Evolutionary conservation across 345 rosid genomes (phyloP).

Genomic region (Linum usitatissimum): DNA sequence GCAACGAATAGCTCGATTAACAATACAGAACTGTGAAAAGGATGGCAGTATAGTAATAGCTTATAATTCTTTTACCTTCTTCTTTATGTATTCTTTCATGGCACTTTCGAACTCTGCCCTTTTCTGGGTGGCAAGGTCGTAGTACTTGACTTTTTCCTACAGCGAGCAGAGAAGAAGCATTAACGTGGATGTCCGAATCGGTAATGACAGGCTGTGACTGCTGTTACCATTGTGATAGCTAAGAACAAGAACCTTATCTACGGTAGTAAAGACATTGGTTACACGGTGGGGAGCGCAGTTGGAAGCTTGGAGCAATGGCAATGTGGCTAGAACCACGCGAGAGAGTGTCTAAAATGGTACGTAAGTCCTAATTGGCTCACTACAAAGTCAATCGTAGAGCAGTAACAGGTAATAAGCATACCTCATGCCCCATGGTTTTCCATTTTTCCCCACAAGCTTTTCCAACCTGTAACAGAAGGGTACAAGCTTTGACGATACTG

Average conservation of each 20-base stretch:
- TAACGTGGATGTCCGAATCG: background rate
- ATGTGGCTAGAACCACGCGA: background rate
- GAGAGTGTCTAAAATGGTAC: too few relatives aligned
- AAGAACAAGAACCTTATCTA: background rate
- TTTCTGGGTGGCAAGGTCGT: slow-evolving; percentile 79
- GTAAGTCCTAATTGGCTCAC: too few relatives aligned
- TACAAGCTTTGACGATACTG: background rate
- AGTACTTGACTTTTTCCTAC: slow-evolving; percentile 87
- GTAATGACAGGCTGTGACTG: background rate
- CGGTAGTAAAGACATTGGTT: background rate
- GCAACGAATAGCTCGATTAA: slow-evolving; percentile 13
- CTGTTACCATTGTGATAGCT: background rate
- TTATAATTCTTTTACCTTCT: slow-evolving; percentile 30
- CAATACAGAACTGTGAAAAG: slow-evolving; percentile 7
- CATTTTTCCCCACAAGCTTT: slow-evolving; percentile 96
- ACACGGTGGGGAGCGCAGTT: too few relatives aligned
- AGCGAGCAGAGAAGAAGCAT: slow-evolving; percentile 12
- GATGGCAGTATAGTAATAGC: slow-evolving; percentile 7
- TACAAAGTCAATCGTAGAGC: too few relatives aligned
- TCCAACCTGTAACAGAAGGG: slow-evolving; percentile 46
- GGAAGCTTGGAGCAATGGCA: background rate
- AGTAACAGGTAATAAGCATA: slow-evolving; percentile 11
- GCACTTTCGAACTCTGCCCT: slow-evolving; percentile 77
- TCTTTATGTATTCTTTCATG: slow-evolving; percentile 57
- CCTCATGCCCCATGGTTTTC: slow-evolving; percentile 85